Evolutionary conservation across 2,329 filamentous ascomycete species (phyloP).

Genomic region (Diaporthe ilicicola): DNA sequence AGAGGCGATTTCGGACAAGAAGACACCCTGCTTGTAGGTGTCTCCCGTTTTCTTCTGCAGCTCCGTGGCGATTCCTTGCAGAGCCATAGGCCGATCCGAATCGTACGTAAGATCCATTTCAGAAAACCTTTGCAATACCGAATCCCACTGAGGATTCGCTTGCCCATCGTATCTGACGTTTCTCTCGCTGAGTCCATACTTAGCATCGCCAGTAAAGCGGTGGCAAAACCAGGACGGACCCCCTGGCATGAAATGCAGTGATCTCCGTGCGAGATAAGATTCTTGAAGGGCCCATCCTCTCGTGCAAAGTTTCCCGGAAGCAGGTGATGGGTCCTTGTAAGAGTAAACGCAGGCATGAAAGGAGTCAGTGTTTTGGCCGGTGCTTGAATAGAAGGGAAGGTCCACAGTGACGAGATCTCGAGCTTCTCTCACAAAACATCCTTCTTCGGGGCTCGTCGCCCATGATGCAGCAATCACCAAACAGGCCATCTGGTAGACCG

Average conservation of each 20-base stretch:
- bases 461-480: not conserved
- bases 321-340: not conserved
- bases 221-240: not conserved
- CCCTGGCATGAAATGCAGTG: not conserved
- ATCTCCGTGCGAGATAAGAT: not conserved
- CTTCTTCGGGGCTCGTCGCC: not conserved
- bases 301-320: not conserved
- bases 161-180: not conserved
- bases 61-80: not conserved
- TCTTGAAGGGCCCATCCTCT: not conserved
- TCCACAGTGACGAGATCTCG: not conserved
- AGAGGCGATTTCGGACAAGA: not conserved
- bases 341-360: not conserved
- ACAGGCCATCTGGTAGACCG: not conserved
- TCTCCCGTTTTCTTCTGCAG: not conserved
- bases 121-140: not conserved
- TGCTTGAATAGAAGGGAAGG: not conserved
- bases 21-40: not conserved
- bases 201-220: accelerated
- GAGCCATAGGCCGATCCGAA: not conserved
- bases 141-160: not conserved
- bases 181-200: not conserved
- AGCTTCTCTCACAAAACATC: not conserved
- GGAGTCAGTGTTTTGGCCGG: not conserved
- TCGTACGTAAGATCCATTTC: not conserved